A percentile compares a stretch with the other conserved stretches of the same genome.
Conservation (phyloP, 2,329 filamentous ascomycete genomes). For the Polytolypa hystricis region DNA sequence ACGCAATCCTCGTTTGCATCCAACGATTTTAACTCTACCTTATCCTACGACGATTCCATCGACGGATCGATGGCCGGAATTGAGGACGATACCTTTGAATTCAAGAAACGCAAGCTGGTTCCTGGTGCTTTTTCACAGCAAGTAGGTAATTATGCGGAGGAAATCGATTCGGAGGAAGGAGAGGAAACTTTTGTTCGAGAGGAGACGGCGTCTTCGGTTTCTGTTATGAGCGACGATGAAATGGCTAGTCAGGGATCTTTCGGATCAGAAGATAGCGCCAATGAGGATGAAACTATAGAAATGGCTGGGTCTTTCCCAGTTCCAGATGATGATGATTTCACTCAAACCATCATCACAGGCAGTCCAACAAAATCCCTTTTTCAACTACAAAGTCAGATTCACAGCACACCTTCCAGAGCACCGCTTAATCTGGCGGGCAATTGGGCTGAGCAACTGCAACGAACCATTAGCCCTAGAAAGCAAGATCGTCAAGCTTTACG, state of each 20-base stretch:
- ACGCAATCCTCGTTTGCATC: conserved; percentile 17
- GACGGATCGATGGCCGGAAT: conserved; percentile 26
- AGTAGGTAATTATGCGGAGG: conserved; percentile 38
- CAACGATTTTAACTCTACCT: conserved; percentile 26
- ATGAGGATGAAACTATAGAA: conserved; percentile 50
- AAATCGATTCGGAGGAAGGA: conserved; percentile 30
- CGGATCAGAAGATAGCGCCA: conserved; percentile 50
- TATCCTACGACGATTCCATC: conserved; percentile 32
- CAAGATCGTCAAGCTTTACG: conserved; percentile 66
- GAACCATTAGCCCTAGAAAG: conserved; percentile 88
- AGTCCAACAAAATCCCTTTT: conserved; percentile 15
- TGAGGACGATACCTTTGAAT: conserved; percentile 49
- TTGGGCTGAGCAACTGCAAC: conserved; percentile 88
- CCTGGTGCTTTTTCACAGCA: conserved; percentile 73
- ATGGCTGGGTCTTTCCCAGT: conserved; percentile 69
- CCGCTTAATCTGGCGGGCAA: conserved; percentile 57
- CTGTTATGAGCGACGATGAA: conserved; percentile 20
- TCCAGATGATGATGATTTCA: conserved; percentile 65
- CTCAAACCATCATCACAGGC: conserved; percentile 50
- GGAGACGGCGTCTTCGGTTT: conserved; percentile 74
- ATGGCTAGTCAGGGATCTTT: conserved; percentile 7
- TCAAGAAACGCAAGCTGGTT: conserved; percentile 44
- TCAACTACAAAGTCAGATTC: conserved; percentile 10
- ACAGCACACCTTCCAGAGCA: conserved; percentile 42
- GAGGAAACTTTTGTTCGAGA: conserved; percentile 82